Percentiles rank a stretch among this genome's conserved stretches.
Conservation (phyloP, 805 yeast genomes). For the Candida takata region DNA sequence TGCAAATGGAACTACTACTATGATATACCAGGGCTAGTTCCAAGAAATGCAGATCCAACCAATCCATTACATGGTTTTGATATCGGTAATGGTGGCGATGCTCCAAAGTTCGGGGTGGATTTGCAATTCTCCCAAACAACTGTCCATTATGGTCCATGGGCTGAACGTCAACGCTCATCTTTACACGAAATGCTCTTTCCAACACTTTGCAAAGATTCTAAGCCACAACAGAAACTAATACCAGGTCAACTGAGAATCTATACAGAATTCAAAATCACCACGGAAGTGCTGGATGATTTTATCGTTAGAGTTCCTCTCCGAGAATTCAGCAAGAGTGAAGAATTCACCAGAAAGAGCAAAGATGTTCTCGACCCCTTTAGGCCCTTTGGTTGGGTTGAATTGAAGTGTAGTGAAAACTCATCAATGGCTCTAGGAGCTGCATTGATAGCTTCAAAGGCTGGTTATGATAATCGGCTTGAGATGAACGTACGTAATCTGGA, state of each 20-base stretch:
- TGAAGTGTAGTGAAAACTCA: constrained; percentile 52
- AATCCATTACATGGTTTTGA: constrained; percentile 39
- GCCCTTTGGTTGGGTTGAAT: constrained; percentile 90
- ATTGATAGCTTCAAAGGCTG: constrained; percentile 44
- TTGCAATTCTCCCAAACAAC: constrained; percentile 53
- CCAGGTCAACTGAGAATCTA: constrained; percentile 51
- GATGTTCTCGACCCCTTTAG: constrained; percentile 35
- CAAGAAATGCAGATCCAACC: constrained; percentile 29
- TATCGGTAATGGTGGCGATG: constrained; percentile 49
- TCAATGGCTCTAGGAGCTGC: constrained; percentile 40
- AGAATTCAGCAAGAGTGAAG: constrained; percentile 71
- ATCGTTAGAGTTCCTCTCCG: constrained; percentile 74
- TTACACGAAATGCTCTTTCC: constrained; percentile 69
- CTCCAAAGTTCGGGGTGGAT: constrained; percentile 59
- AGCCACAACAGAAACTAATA: constrained; percentile 31
- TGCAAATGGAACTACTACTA: constrained; percentile 53
- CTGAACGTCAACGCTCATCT: constrained; percentile 72
- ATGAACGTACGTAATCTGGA: constrained; percentile 50
- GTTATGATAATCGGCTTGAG: constrained; percentile 47
- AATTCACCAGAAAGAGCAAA: constrained; percentile 26
- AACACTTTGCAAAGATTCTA: constrained; percentile 47
- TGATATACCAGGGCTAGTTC: constrained; percentile 67
- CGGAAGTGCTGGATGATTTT: constrained; percentile 57
- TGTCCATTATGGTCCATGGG: constrained; percentile 91
- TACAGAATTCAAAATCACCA: constrained; percentile 46